Percentiles rank a stretch among this genome's conserved stretches.
These are phyloP conservation scores for Neurospora sp. DNA, from an alignment of 495 filamentous ascomycete genomes.

Conservation along the genomic window DNA sequence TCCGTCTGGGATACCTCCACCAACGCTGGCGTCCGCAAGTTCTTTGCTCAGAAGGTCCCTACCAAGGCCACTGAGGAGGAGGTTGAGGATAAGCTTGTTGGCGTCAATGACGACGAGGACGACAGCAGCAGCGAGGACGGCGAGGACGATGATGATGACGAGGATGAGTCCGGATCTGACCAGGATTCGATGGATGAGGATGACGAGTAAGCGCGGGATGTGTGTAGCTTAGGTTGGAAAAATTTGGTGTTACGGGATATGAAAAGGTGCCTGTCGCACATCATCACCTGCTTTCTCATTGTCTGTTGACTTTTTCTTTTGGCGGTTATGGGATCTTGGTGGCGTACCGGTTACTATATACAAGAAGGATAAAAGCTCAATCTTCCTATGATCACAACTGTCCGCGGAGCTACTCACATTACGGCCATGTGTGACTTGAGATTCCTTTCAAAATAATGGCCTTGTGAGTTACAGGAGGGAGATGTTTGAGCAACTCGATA, in stretches of 20 bases:
- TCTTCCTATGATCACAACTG: background rate
- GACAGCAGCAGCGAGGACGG: slow-evolving; percentile 51
- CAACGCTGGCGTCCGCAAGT: slow-evolving; percentile 76
- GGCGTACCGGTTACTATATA: background rate
- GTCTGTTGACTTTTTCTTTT: background rate
- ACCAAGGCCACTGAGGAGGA: slow-evolving; percentile 38
- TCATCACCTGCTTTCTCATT: background rate
- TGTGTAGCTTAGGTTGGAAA: background rate
- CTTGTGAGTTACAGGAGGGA: background rate
- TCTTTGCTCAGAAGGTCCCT: slow-evolving; percentile 67
- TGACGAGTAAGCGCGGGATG: slow-evolving; percentile 20
- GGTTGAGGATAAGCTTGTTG: slow-evolving; percentile 67
- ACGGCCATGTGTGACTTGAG: background rate
- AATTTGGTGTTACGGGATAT: background rate
- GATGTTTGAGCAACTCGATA: background rate
- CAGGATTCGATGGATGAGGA: slow-evolving; percentile 94
- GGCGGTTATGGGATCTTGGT: background rate
- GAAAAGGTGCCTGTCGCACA: background rate
- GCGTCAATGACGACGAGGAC: slow-evolving; percentile 52
- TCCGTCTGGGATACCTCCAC: slow-evolving; percentile 97
- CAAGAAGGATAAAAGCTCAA: background rate
- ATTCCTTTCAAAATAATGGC: background rate
- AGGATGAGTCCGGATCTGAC: slow-evolving; percentile 53
- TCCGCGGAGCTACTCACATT: background rate
- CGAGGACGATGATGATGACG: slow-evolving; percentile 44